Base-by-base conservation (phyloP, 225 moss, liverwort and hornwort genomes). In the Takakia lepidozioides region DNA sequence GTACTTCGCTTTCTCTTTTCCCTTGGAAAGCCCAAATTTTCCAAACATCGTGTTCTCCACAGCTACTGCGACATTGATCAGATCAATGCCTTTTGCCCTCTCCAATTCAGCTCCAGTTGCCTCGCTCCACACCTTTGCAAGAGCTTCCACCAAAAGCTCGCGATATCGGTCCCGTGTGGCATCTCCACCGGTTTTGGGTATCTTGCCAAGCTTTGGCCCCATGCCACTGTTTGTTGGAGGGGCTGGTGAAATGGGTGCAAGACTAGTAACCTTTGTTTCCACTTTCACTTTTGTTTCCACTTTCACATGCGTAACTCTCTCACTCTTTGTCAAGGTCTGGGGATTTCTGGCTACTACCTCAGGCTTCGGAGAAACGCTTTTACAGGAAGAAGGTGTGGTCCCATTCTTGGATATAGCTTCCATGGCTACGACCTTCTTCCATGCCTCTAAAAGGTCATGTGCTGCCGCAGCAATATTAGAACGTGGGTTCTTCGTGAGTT, bases 41-140 rank as follows among this genome's bases (percentile, higher is more conserved):
- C 63, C 66, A 60, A 89, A 93, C 59, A 93, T 65, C 10, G 78
- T 79, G 16, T 10, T 72, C 57, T 93, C 93, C 48, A 89, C 82
- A 38, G 61, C 42, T 4, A 62, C 78, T 46, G 66, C 67, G 16
- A 80, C 74, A 56, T 69, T 69, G 20, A 72, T 76, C 24, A 84
- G 55, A 58, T 82, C 76, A 0, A 52, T 27, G 11, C 56, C 62
- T 63, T 51, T 82, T 19, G 70, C 81, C 62, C 62, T 55, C 22
- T 72, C 57, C 24, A 82, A 62, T 34, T 73, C 29, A 34, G 84
- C 70, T 6, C 49, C 84, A 27, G 70, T 41, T 17, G 81, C 76
- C 55, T 93, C 93, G 11, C 45, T 58, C 25, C 78, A 62, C 71
- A 93, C 86, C 75, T 86, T 71, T 27, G 74, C 18, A 62, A 82